A percentile compares a stretch with the other conserved stretches of the same genome.
Evolutionary conservation across 2,329 filamentous ascomycete species (phyloP).

Genomic region (Cladosporium sp.): DNA sequence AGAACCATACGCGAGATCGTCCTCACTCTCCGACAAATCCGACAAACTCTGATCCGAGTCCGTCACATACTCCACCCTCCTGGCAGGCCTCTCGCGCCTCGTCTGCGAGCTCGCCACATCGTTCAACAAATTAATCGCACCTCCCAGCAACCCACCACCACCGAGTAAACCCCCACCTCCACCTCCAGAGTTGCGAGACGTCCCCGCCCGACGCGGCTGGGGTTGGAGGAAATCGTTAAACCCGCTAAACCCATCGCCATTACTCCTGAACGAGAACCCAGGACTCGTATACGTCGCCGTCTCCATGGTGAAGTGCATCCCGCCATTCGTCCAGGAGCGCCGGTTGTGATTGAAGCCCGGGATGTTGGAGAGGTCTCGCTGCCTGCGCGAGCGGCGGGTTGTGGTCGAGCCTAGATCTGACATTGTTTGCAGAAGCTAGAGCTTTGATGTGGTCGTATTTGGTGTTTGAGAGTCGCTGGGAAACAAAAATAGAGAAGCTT

Average conservation of each 20-base stretch:
- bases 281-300: conserved; percentile 24
- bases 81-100: neutral
- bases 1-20: conserved; percentile 10
- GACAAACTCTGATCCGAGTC: conserved; percentile 2
- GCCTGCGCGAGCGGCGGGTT: conserved; percentile 1
- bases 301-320: conserved; percentile 26
- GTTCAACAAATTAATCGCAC: conserved; percentile 24
- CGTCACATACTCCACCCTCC: neutral
- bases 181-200: neutral
- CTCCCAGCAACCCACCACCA: conserved; percentile 23
- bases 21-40: conserved; percentile 1
- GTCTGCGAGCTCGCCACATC: conserved; percentile 14
- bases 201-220: neutral
- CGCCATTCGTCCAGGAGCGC: conserved; percentile 26
- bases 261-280: conserved; percentile 24
- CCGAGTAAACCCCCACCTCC: conserved; percentile 13
- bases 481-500: no score
- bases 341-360: conserved; percentile 15
- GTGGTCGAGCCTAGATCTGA: neutral
- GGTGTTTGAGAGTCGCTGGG: no score
- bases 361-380: conserved; percentile 6
- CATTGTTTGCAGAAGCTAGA: no score
- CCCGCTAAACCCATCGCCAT: conserved; percentile 1
- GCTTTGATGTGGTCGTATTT: no score
- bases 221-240: conserved; percentile 5